Evolutionary conservation across 495 filamentous ascomycete species (phyloP), one percentile per base, ranked within the genome.

Genomic region (Neurospora intermedia): DNA sequence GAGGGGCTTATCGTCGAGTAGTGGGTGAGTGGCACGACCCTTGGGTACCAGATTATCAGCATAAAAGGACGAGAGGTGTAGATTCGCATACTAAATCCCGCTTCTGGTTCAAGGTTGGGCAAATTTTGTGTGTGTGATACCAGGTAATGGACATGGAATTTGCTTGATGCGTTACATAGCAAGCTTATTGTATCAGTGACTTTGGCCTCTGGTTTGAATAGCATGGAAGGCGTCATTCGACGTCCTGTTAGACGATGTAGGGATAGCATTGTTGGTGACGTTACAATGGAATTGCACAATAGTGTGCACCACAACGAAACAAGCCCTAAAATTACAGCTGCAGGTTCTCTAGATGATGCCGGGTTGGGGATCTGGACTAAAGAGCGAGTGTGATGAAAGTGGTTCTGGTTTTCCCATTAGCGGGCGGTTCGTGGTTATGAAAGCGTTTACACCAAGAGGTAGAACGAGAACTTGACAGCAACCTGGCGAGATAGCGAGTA

Each of bases 1-100:
- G 93, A 97, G 81, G 93, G 91, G 9, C 87, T 97, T 2, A 74
- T 85, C 43, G 80, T 84, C 7, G 83, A 85, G 15, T 83, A 66
- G 54, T 16, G 54, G 15, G 15, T 16, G 13, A 54, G n/a, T 54
- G 46, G 74, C 73, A 23, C 54, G 35, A 18, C 10, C 20, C 23
- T 8, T 71, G 43, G 41, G 48, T 16, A 54, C 69, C 15, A 15
- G 39, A 71, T 73, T 62, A 27, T 59, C 20, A 59, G 23, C 23
- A 59, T 59, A 27, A 2, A 10, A 59, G 48, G 23, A 27, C 20
- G 48, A 6, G 13, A 2, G 6, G 2, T 27, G 11, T 23, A 20
- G 20, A 23, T 59, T 27, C 7, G 48, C 48, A 59, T 54, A 31
- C 5, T 2, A 2, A 20, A 27, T 59, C 15, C 15, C 48, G 23